These are phyloP conservation scores for Fraxinus greggii DNA, from an alignment of 305 asterid genomes.

Conservation along the genomic window DNA sequence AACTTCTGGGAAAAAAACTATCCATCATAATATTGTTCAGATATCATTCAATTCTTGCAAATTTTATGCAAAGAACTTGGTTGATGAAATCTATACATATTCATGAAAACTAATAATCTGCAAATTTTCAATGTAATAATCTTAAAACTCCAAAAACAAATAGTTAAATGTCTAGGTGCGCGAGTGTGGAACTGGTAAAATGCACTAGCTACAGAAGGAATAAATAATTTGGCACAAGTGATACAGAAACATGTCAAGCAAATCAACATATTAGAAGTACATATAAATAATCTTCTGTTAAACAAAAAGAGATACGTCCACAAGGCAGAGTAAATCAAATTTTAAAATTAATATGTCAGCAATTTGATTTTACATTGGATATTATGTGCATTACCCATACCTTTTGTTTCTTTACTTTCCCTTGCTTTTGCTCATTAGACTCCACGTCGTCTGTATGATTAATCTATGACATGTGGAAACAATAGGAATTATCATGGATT, in stretches of 20 bases:
- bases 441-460: conserved; percentile 32
- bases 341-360: background rate
- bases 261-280: background rate
- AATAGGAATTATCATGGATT: background rate
- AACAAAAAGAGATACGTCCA: background rate
- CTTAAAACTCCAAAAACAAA: background rate
- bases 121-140: background rate
- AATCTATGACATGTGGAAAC: conserved; percentile 32
- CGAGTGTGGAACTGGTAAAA: background rate
- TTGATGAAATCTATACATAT: conserved; percentile 12
- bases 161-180: background rate
- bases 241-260: background rate
- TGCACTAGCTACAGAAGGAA: background rate
- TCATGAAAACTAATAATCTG: background rate
- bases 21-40: background rate
- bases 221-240: background rate
- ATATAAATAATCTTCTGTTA: background rate
- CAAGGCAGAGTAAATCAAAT: background rate
- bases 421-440: conserved; percentile 35
- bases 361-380: conserved; percentile 6
- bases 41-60: background rate
- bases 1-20: background rate
- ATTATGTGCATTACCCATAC: conserved; percentile 30
- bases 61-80: background rate
- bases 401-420: conserved; percentile 59